A percentile compares a stretch with the other conserved stretches of the same genome.
These are phyloP conservation scores for Ophiostoma piceae DNA, from an alignment of 2,329 filamentous ascomycete species.

Conservation along the genomic window DNA sequence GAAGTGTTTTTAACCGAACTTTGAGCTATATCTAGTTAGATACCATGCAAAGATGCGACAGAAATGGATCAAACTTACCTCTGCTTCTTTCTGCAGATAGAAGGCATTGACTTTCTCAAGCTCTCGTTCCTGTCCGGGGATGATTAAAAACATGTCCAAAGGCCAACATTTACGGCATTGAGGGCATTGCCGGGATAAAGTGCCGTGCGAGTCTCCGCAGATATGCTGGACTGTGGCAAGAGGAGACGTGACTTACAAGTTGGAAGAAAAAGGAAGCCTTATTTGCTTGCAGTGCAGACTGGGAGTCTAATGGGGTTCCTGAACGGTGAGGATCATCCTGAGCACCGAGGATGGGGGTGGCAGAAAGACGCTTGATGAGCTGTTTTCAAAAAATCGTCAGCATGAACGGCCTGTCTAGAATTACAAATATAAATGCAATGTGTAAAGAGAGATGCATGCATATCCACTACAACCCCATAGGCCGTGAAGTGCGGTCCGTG, in stretches of 20 bases:
- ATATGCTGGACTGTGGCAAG: background rate
- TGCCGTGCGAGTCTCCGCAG: background rate
- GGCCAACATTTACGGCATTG: background rate
- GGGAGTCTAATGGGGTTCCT: conserved; percentile 60
- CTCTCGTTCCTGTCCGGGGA: conserved; percentile 73
- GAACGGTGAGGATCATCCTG: conserved; percentile 59
- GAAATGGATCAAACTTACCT: conserved; percentile 53
- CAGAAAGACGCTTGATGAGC: conserved; percentile 98
- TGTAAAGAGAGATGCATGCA: background rate
- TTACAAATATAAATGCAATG: background rate
- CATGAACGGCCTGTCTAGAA: background rate
- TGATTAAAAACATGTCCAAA: conserved; percentile 36
- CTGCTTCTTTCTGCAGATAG: conserved; percentile 95
- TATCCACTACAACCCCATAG: background rate
- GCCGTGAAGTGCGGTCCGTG: background rate
- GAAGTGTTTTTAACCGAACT: conserved; percentile 80
- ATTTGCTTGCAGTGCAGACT: conserved; percentile 87
- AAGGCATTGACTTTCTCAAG: conserved; percentile 98
- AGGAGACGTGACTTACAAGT: conserved; percentile 56
- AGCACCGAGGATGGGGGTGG: conserved; percentile 75
- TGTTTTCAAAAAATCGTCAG: conserved; percentile 37
- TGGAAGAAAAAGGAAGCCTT: conserved; percentile 99
- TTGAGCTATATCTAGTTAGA: conserved; percentile 63
- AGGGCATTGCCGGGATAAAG: conserved; percentile 18
- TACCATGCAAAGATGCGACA: background rate